phyloP scores from a whole-genome alignment of 1,284 basidiomycete species.

The Cryptococcus floricola region DNA sequence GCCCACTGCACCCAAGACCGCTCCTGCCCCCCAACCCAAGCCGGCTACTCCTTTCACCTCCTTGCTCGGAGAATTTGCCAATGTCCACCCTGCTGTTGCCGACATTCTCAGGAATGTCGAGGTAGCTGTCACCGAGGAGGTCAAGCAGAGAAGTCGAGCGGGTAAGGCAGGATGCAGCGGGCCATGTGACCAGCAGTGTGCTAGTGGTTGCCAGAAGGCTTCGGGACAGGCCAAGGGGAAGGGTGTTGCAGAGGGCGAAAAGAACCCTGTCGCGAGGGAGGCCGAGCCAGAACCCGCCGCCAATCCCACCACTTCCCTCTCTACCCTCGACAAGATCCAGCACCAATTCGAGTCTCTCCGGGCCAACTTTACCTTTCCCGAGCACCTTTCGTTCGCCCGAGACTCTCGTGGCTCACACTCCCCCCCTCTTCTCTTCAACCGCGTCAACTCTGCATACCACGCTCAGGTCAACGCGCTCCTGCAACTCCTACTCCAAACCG shows the following conservation, averaged over 20 bases:
- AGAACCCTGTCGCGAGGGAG: constrained; percentile 5
- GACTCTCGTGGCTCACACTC: constrained; percentile 6
- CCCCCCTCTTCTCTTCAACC: constrained; percentile 48
- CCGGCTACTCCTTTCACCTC: constrained; percentile 16
- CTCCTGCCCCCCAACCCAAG: neutral
- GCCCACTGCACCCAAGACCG: neutral
- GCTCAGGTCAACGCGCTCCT: constrained; percentile 61
- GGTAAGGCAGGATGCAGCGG: constrained; percentile 1
- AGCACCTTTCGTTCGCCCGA: constrained; percentile 32
- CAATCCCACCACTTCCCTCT: constrained; percentile 23
- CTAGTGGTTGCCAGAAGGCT: neutral
- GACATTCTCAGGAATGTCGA: constrained; percentile 27
- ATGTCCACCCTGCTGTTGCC: constrained; percentile 24
- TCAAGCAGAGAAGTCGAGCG: constrained; percentile 2
- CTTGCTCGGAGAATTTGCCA: constrained; percentile 21
- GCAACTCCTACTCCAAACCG: constrained; percentile 61
- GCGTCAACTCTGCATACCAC: constrained; percentile 58
- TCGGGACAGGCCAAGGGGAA: constrained; percentile 28
- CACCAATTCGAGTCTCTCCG: constrained; percentile 24
- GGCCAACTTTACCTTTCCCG: constrained; percentile 37
- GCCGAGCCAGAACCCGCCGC: constrained; percentile 4
- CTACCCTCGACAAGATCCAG: constrained; percentile 29
- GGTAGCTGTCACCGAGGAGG: constrained; percentile 12
- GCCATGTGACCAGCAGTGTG: neutral
- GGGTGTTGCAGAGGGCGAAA: constrained; percentile 33